Conservation (phyloP, 179 eudicot genomes). For the Nepenthes alata region DNA sequence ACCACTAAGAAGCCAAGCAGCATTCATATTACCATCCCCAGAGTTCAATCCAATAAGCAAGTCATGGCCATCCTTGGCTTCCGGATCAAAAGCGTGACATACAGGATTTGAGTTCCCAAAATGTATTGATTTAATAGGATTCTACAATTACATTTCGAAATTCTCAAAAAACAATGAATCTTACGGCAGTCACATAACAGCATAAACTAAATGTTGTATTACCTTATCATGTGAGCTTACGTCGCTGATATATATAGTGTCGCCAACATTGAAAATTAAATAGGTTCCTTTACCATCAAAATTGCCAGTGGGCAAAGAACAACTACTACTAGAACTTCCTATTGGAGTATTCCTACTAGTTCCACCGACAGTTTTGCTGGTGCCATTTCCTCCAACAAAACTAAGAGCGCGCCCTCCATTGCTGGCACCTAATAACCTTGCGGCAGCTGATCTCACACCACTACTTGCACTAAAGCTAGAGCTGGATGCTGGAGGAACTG, state of each 20-base stretch:
- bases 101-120: constrained; percentile 83
- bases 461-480: constrained; percentile 56
- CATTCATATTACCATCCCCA: constrained; percentile 62
- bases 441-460: constrained; percentile 90
- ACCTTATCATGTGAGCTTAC: constrained; percentile 88
- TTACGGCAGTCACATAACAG: neutral
- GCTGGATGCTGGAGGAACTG: constrained; percentile 29
- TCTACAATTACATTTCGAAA: constrained; percentile 26
- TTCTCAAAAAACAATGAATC: constrained; percentile 7
- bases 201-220: constrained; percentile 6
- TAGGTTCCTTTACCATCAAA: constrained; percentile 89
- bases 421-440: constrained; percentile 50
- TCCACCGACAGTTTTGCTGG: constrained; percentile 35
- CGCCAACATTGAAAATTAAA: constrained; percentile 83
- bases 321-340: constrained; percentile 23
- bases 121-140: constrained; percentile 76
- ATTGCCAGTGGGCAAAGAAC: constrained; percentile 6
- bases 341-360: constrained; percentile 40
- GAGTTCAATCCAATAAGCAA: constrained; percentile 69
- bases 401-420: constrained; percentile 59
- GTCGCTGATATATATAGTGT: constrained; percentile 67
- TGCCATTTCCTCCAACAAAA: constrained; percentile 67
- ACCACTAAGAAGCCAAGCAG: neutral
- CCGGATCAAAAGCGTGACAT: constrained; percentile 86
- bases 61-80: constrained; percentile 91